These are phyloP conservation scores for Blastobotrys raffinosifermentans DNA, from an alignment of 1,139 yeast species.

Conservation along the genomic window DNA sequence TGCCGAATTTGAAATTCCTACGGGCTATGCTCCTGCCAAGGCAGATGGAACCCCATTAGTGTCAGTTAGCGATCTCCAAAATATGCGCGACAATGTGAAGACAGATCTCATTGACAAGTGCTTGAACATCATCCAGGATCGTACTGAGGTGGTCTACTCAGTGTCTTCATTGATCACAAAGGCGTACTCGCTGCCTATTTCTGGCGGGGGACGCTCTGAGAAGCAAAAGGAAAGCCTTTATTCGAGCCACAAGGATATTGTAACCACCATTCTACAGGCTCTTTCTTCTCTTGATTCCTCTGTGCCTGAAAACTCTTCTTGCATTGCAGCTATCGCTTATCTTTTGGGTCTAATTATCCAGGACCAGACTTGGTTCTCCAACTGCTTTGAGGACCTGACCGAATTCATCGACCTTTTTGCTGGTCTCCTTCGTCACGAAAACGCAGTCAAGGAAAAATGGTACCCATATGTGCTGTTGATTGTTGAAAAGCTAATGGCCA, in stretches of 20 bases:
- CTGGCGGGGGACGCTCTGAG: slow-evolving; percentile 16
- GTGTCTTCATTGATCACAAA: slow-evolving; percentile 46
- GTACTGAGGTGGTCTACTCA: slow-evolving; percentile 45
- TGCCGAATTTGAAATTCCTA: slow-evolving; percentile 8
- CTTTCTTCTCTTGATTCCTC: slow-evolving; percentile 35
- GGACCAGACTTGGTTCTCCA: slow-evolving; percentile 35
- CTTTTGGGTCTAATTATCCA: slow-evolving; percentile 45
- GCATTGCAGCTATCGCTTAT: slow-evolving; percentile 42
- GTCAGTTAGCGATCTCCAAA: slow-evolving; percentile 39
- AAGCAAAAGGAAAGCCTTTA: slow-evolving; percentile 15
- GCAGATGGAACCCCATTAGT: slow-evolving; percentile 25
- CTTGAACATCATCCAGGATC: slow-evolving; percentile 44
- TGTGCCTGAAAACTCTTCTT: slow-evolving; percentile 24
- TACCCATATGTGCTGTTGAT: slow-evolving; percentile 30
- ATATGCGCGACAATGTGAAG: slow-evolving; percentile 34
- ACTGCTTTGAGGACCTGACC: slow-evolving; percentile 38
- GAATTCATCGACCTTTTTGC: slow-evolving; percentile 32
- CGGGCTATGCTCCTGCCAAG: slow-evolving; percentile 24
- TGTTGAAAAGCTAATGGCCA: slow-evolving; percentile 27
- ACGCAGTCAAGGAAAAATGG: slow-evolving; percentile 24
- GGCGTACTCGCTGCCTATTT: slow-evolving; percentile 24
- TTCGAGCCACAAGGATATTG: slow-evolving; percentile 24
- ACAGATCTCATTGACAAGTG: slow-evolving; percentile 42
- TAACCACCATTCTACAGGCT: slow-evolving; percentile 35
- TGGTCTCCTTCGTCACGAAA: slow-evolving; percentile 16